A percentile compares a stretch with the other conserved stretches of the same genome.
Evolutionary conservation across 257 asterid genomes (phyloP).

Genomic region (Penstemon newberryi): DNA sequence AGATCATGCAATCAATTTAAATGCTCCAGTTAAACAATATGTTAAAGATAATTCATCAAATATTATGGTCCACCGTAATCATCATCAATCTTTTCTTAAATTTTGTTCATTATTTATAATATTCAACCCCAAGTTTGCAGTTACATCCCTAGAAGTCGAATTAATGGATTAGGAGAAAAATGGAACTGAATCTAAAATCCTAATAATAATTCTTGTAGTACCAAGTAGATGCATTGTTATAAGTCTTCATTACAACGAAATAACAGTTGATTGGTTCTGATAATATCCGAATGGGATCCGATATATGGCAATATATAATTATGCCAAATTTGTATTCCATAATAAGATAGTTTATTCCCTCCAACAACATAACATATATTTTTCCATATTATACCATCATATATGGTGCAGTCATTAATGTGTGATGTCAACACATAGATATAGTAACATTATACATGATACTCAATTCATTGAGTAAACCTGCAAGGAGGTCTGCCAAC

Average conservation of each 20-base stretch:
- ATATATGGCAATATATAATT: conserved; percentile 3
- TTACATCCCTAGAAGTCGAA: background rate
- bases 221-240: background rate
- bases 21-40: background rate
- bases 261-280: background rate
- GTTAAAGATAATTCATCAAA: background rate
- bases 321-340: background rate
- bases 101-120: background rate
- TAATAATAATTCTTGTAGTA: background rate
- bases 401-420: background rate
- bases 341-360: background rate
- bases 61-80: background rate
- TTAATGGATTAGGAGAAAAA: background rate
- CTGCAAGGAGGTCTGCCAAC: background rate
- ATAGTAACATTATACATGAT: background rate
- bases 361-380: background rate
- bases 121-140: background rate
- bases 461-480: background rate
- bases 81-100: background rate
- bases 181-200: background rate
- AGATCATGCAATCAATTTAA: background rate
- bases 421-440: background rate
- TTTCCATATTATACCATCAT: background rate
- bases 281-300: background rate
- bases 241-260: conserved; percentile 18